These are phyloP conservation scores for Mrakia gelida DNA, from an alignment of 768 basidiomycete species.

Conservation along the genomic window DNA sequence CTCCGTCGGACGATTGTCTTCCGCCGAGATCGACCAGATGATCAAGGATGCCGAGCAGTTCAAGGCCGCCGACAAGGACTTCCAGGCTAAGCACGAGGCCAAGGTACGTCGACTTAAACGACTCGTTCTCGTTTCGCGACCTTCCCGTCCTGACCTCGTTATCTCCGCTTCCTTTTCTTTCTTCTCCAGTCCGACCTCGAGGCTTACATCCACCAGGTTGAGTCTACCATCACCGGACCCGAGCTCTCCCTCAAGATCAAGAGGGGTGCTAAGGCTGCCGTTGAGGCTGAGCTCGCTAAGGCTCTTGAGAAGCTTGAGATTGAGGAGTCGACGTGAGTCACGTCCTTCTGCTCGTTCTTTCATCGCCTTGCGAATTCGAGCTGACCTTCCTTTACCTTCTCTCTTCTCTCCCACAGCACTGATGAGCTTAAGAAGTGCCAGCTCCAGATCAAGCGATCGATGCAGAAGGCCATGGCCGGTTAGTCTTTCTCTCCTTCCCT, in stretches of 20 bases:
- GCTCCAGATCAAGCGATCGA: conserved; percentile 87
- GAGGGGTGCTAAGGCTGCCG: conserved; percentile 87
- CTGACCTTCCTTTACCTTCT: not conserved
- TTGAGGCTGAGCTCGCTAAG: conserved; percentile 95
- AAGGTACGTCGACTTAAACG: conserved; percentile 50
- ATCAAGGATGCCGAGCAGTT: conserved; percentile 98
- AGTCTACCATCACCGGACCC: conserved; percentile 89
- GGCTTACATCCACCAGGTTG: conserved; percentile 94
- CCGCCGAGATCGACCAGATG: conserved; percentile 99
- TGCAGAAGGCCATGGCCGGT: conserved; percentile 76
- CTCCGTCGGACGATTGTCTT: conserved; percentile 96
- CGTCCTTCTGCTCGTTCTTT: conserved; percentile 45
- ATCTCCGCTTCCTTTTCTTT: not conserved
- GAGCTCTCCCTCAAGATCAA: conserved; percentile 99
- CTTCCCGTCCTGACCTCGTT: not conserved
- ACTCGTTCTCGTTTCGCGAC: not conserved
- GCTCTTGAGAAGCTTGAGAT: conserved; percentile 98
- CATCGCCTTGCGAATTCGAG: not conserved
- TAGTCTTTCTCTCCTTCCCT: conserved; percentile 9
- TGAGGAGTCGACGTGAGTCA: conserved; percentile 91
- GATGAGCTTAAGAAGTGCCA: conserved; percentile 94
- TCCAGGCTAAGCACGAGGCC: conserved; percentile 95
- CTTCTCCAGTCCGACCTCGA: conserved; percentile 72
- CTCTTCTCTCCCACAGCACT: not conserved
- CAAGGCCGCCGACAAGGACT: conserved; percentile 95